Conservation (phyloP, 2,329 filamentous ascomycete genomes). For the Verticillium tricorpus region DNA sequence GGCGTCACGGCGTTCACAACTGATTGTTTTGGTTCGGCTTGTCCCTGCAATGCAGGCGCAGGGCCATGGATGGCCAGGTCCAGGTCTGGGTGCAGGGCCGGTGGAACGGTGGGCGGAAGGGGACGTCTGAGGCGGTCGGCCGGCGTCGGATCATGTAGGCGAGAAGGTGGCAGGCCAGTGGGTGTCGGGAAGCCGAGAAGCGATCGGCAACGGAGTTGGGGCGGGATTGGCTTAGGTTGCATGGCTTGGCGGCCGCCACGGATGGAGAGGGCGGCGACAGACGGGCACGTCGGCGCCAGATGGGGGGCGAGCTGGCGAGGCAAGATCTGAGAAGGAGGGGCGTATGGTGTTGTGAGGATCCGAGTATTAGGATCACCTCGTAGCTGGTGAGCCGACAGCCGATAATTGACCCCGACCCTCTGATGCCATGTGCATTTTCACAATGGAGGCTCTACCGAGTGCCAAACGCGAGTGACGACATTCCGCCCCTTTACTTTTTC, state of each 20-base stretch:
- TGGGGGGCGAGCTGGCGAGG: background rate
- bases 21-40: background rate
- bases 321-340: background rate
- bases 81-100: background rate
- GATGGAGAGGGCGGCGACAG: background rate
- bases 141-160: background rate
- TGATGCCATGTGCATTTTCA: background rate
- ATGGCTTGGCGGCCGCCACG: background rate
- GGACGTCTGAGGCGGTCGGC: background rate
- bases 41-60: background rate
- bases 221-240: background rate
- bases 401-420: background rate
- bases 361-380: background rate
- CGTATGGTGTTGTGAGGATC: background rate
- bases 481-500: background rate
- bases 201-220: constrained; percentile 2
- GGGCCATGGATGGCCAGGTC: background rate
- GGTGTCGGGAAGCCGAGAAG: background rate
- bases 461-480: background rate
- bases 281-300: background rate
- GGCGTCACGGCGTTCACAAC: background rate
- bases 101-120: background rate
- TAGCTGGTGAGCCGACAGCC: background rate
- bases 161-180: background rate
- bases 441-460: background rate